phyloP scores from a whole-genome alignment of 345 rosid genomes.

The Geranium rotundifolium region DNA sequence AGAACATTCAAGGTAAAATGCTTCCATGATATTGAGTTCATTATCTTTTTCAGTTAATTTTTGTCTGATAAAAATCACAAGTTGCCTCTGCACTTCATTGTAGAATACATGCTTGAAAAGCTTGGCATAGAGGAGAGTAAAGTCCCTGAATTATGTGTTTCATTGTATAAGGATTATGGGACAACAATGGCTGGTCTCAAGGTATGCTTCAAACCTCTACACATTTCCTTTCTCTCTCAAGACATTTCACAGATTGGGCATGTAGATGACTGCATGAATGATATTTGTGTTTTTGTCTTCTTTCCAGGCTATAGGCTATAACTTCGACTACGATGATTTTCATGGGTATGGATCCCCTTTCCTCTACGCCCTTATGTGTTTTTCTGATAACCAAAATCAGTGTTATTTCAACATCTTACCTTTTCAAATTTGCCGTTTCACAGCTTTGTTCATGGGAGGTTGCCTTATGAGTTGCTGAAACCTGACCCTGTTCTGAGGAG shows the following conservation, averaged over 20 bases:
- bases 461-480: conserved; percentile 66
- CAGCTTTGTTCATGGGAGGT: conserved; percentile 89
- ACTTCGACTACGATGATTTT: conserved; percentile 68
- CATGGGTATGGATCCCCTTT: conserved; percentile 40
- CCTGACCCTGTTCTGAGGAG: conserved; percentile 76
- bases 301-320: conserved; percentile 69
- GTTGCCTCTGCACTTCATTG: background rate
- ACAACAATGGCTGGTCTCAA: conserved; percentile 96
- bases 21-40: background rate
- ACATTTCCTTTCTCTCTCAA: background rate
- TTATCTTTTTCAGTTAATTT: background rate
- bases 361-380: background rate
- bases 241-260: background rate
- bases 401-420: background rate
- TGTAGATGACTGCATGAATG: background rate
- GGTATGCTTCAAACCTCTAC: conserved; percentile 25
- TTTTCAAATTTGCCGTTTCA: background rate
- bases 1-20: conserved; percentile 60
- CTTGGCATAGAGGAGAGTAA: conserved; percentile 52
- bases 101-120: conserved; percentile 67
- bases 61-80: conserved; percentile 7
- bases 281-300: background rate
- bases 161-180: conserved; percentile 73
- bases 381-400: background rate
- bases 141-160: conserved; percentile 50